Evolutionary conservation across 129 eudicot species (phyloP), one percentile per base, ranked within the genome.

Genomic region (Smallanthus sonchifolius): DNA sequence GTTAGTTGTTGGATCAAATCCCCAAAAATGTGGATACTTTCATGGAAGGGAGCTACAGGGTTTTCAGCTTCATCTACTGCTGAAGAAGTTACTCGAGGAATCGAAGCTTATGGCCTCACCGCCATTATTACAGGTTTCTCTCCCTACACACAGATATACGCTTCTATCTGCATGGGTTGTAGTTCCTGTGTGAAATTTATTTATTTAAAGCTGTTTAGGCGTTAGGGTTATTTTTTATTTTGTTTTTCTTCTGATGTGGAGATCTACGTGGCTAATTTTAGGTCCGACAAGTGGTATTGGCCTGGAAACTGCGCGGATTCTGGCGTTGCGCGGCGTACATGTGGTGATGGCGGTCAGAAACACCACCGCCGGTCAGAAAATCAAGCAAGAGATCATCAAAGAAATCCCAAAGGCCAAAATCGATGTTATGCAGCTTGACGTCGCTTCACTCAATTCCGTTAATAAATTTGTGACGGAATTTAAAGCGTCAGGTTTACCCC

Each of bases 221-320:
- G n/a, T n/a, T n/a, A n/a, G n/a, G n/a, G n/a, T n/a, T n/a, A n/a
- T n/a, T n/a, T n/a, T n/a, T n/a, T n/a, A n/a, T n/a, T n/a, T n/a
- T n/a, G n/a, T n/a, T n/a, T n/a, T n/a, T n/a, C n/a, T n/a, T n/a
- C n/a, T n/a, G n/a, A n/a, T n/a, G n/a, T n/a, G n/a, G n/a, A n/a
- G n/a, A n/a, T n/a, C n/a, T n/a, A n/a, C n/a, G n/a, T n/a, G n/a
- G n/a, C n/a, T n/a, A n/a, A n/a, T 47, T 65, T 47, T 35, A 92
- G 97, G 98, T 67, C 90, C 98, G 36, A 77, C 98, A 59, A 92
- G 91, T 79, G 98, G 98, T 10, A 86, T 92, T 30, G 98, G 98
- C 2, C 71, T 77, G 38, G 98, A 89, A 73, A 89, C 95, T 7
- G 52, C 96, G 5, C 88, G 96, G 49, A 82, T 88, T 61, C 92